Conservation (phyloP, 2,329 filamentous ascomycete genomes). For the Coniella vitis region DNA sequence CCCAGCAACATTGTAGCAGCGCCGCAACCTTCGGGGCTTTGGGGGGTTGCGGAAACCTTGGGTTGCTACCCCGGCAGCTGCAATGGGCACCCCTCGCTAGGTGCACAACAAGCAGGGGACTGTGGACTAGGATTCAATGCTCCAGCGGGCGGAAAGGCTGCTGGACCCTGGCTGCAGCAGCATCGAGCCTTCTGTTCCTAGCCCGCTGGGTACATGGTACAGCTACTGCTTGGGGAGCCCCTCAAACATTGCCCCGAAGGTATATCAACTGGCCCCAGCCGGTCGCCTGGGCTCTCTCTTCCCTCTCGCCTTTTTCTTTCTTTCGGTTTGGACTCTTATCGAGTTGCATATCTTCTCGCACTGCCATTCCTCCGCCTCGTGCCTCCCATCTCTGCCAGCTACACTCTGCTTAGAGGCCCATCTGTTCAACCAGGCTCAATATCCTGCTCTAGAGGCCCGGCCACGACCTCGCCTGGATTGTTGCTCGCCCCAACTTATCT, state of each 20-base stretch:
- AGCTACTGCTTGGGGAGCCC: not conserved
- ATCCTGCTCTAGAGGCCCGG: not conserved
- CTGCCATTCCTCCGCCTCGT: not conserved
- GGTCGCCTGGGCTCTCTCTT: not conserved
- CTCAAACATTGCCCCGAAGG: not conserved
- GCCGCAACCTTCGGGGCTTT: no score
- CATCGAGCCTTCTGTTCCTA: no score
- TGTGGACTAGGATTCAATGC: no score
- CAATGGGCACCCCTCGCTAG: not conserved
- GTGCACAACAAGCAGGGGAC: no score
- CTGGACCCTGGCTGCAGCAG: no score
- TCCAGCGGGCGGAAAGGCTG: not conserved
- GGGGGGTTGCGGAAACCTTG: not conserved
- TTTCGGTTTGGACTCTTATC: not conserved
- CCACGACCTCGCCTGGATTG: not conserved
- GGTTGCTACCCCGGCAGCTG: not conserved
- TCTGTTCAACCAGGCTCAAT: no score
- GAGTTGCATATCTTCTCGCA: not conserved
- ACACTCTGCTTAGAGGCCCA: not conserved
- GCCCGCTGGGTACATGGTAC: no score
- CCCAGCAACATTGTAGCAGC: not conserved
- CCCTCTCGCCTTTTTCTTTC: not conserved
- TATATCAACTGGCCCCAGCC: constrained; percentile 1
- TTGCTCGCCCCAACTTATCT: no score
- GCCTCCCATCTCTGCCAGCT: not conserved